A percentile compares a stretch with the other conserved stretches of the same genome.
These are phyloP conservation scores for Acacia concinna DNA, from an alignment of 331 rosid species.

Conservation along the genomic window DNA sequence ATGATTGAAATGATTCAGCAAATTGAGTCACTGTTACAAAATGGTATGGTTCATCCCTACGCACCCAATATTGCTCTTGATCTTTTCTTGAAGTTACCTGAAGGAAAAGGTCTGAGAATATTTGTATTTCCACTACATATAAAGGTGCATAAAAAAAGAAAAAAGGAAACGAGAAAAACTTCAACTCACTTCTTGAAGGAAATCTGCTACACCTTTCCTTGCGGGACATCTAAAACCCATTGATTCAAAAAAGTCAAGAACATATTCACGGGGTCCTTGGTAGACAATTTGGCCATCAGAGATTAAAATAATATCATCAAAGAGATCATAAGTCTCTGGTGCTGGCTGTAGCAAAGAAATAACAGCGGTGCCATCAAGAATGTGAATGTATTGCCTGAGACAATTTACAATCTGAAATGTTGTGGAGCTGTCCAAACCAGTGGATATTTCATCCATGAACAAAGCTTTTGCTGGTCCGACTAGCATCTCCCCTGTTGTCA, in stretches of 20 bases:
- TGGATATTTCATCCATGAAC: conserved; percentile 71
- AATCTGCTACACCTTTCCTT: conserved; percentile 63
- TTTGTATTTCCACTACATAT: background rate
- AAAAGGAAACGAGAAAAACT: background rate
- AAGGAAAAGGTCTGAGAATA: background rate
- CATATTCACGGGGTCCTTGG: conserved; percentile 60
- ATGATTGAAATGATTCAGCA: conserved; percentile 55
- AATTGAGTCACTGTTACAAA: conserved; percentile 52
- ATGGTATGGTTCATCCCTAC: conserved; percentile 43
- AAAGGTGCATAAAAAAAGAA: conserved; percentile 1
- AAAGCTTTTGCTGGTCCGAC: conserved; percentile 59
- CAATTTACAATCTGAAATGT: conserved; percentile 58
- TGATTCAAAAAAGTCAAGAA: conserved; percentile 51
- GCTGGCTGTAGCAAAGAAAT: conserved; percentile 73
- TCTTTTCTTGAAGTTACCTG: conserved; percentile 73
- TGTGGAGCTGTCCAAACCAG: conserved; percentile 65
- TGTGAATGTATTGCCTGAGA: conserved; percentile 44
- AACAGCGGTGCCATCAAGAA: conserved; percentile 55
- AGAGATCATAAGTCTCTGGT: conserved; percentile 63
- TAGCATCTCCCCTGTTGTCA: conserved; percentile 68
- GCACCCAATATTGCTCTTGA: conserved; percentile 64
- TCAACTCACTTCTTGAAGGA: conserved; percentile 60
- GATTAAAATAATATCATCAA: conserved; percentile 62
- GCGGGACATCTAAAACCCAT: conserved; percentile 60
- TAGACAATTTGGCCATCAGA: conserved; percentile 65